Percentiles rank a stretch among this genome's conserved stretches.
These are phyloP conservation scores for Exserohilum rostratum DNA, from an alignment of 2,329 filamentous ascomycete genomes.

Conservation along the genomic window DNA sequence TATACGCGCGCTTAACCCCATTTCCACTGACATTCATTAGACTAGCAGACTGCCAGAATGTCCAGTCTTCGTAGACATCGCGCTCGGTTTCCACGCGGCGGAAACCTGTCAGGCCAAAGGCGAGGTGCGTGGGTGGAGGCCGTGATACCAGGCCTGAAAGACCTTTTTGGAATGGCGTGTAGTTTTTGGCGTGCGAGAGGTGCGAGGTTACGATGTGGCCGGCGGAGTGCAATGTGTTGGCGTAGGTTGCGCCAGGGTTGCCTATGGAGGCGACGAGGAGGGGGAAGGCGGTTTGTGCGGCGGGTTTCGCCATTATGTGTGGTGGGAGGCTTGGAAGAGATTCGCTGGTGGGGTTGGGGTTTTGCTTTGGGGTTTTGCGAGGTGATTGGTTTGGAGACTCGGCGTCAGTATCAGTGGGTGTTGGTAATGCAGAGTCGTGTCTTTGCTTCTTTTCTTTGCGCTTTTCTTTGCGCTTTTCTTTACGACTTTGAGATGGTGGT, in stretches of 20 bases:
- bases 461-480: constrained; percentile 38
- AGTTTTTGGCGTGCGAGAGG: constrained; percentile 32
- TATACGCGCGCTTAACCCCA: constrained; percentile 71
- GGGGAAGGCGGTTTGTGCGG: constrained; percentile 41
- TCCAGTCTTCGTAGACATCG: constrained; percentile 54
- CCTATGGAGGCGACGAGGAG: constrained; percentile 87
- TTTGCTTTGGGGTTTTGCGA: constrained; percentile 18
- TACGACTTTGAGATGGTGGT: constrained; percentile 21
- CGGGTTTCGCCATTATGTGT: constrained; percentile 28
- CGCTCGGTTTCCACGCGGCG: constrained; percentile 11
- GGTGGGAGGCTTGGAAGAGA: constrained; percentile 1
- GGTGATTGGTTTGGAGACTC: constrained; percentile 12
- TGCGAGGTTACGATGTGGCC: constrained; percentile 76
- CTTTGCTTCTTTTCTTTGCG: constrained; percentile 28
- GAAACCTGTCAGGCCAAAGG: constrained; percentile 53
- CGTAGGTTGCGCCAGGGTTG: constrained; percentile 73
- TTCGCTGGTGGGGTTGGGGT: not conserved
- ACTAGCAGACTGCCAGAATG: constrained; percentile 74
- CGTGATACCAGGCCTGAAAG: constrained; percentile 39
- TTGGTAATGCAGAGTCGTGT: constrained; percentile 17
- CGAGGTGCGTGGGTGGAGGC: constrained; percentile 34
- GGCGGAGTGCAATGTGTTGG: constrained; percentile 81
- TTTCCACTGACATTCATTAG: constrained; percentile 86
- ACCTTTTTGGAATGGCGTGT: constrained; percentile 37
- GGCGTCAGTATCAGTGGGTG: constrained; percentile 28